phyloP scores from a whole-genome alignment of 805 yeast species.

The Pichia ethanolica region DNA sequence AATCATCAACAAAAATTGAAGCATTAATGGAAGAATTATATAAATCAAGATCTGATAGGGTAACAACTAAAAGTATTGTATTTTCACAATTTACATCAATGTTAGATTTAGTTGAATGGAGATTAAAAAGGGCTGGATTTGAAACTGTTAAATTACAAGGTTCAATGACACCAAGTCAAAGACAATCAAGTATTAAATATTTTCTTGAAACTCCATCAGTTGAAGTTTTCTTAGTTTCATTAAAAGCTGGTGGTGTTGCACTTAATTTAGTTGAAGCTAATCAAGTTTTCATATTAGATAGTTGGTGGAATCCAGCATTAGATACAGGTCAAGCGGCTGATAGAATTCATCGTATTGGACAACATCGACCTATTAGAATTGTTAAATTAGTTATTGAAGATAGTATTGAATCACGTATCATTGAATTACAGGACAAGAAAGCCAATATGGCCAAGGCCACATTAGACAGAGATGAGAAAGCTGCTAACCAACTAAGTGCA shows the following conservation, averaged over 20 bases:
- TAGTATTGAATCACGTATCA: conserved; percentile 91
- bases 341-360: conserved; percentile 96
- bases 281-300: conserved; percentile 91
- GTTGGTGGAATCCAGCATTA: conserved; percentile 99
- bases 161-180: conserved; percentile 91
- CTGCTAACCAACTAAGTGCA: conserved; percentile 81
- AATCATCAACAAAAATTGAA: conserved; percentile 92
- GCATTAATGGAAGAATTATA: conserved; percentile 92
- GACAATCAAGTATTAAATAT: conserved; percentile 84
- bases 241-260: conserved; percentile 99
- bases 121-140: conserved; percentile 90
- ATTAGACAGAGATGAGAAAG: conserved; percentile 85
- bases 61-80: conserved; percentile 91
- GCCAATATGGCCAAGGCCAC: conserved; percentile 98
- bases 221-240: conserved; percentile 88
- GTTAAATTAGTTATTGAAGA: conserved; percentile 93
- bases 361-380: conserved; percentile 86
- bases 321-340: conserved; percentile 96
- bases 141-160: conserved; percentile 93
- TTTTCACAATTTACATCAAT: conserved; percentile 86
- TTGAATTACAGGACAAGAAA: conserved; percentile 93
- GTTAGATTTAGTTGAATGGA: conserved; percentile 95
- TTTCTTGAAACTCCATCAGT: conserved; percentile 90
- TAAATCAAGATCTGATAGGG: conserved; percentile 73
- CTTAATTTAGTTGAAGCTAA: conserved; percentile 93